A percentile compares a stretch with the other conserved stretches of the same genome.
Evolutionary conservation across 306 rosid genomes (phyloP).

Genomic region (Fragaria iinumae): DNA sequence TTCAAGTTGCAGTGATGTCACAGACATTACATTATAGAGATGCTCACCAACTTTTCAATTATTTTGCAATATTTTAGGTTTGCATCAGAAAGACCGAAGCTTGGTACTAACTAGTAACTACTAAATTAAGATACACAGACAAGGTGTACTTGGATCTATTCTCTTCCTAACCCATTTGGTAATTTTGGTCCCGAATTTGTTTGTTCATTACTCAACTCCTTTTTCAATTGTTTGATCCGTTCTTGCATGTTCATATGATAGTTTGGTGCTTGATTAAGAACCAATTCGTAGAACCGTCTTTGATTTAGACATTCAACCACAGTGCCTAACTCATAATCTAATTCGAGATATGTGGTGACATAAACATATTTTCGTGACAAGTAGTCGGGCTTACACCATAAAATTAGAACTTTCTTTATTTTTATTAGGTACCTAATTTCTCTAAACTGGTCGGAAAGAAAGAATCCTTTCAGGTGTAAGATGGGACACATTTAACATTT

Average conservation of each 20-base stretch:
- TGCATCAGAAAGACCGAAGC: constrained; percentile 16
- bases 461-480: constrained; percentile 42
- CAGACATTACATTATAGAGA: constrained; percentile 13
- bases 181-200: constrained; percentile 20
- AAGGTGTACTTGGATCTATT: constrained; percentile 30
- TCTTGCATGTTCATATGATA: background rate
- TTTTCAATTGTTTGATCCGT: constrained; percentile 3
- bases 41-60: background rate
- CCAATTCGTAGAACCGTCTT: background rate
- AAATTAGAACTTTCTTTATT: background rate
- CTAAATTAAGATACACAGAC: constrained; percentile 1
- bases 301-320: constrained; percentile 6
- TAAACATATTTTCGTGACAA: background rate
- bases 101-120: background rate
- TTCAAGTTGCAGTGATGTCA: constrained; percentile 17
- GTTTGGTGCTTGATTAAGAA: background rate
- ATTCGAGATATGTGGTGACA: background rate
- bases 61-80: constrained; percentile 20
- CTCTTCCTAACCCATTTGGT: constrained; percentile 32
- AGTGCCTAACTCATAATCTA: background rate
- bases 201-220: constrained; percentile 6
- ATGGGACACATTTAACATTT: constrained; percentile 42
- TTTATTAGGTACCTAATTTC: background rate
- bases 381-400: background rate
- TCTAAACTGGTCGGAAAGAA: background rate